A percentile compares a stretch with the other conserved stretches of the same genome.
Evolutionary conservation across 2,329 filamentous ascomycete genomes (phyloP).

Genomic region (Cordyceps militaris): DNA sequence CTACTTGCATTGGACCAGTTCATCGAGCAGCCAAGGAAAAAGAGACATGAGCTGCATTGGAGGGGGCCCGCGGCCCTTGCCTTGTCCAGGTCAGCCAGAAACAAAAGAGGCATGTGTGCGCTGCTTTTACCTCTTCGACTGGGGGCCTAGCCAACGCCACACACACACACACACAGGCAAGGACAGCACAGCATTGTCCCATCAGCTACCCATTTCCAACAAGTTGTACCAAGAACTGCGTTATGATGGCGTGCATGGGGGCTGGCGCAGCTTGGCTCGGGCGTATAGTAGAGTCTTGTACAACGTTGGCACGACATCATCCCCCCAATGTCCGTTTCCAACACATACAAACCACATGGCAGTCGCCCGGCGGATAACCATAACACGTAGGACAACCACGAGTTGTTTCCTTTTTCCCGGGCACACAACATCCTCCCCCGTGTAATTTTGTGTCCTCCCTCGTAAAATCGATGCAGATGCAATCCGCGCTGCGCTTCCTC

Average conservation of each 20-base stretch:
- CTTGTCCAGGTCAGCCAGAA: background rate
- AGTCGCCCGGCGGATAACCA: too few relatives aligned
- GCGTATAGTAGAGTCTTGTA: too few relatives aligned
- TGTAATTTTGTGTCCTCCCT: background rate
- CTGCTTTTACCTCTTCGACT: background rate
- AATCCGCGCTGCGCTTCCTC: background rate
- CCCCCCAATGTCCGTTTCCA: too few relatives aligned
- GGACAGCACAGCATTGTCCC: background rate
- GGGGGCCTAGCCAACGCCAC: background rate
- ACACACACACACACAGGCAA: background rate
- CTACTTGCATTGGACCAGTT: background rate
- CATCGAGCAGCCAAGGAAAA: background rate
- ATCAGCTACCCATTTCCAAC: background rate
- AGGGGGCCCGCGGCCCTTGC: background rate
- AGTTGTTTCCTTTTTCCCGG: too few relatives aligned
- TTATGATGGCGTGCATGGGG: background rate
- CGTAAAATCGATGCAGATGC: background rate
- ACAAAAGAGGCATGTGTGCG: background rate
- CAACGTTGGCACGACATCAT: too few relatives aligned
- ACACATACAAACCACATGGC: too few relatives aligned
- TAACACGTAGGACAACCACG: too few relatives aligned
- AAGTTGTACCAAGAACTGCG: too few relatives aligned
- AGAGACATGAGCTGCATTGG: slow-evolving; percentile 1
- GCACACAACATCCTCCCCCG: too few relatives aligned
- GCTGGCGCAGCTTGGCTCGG: too few relatives aligned